Percentiles rank a stretch among this genome's conserved stretches.
phyloP scores from a whole-genome alignment of 2,329 filamentous ascomycete genomes.

The Aspergillus novofumigatus region DNA sequence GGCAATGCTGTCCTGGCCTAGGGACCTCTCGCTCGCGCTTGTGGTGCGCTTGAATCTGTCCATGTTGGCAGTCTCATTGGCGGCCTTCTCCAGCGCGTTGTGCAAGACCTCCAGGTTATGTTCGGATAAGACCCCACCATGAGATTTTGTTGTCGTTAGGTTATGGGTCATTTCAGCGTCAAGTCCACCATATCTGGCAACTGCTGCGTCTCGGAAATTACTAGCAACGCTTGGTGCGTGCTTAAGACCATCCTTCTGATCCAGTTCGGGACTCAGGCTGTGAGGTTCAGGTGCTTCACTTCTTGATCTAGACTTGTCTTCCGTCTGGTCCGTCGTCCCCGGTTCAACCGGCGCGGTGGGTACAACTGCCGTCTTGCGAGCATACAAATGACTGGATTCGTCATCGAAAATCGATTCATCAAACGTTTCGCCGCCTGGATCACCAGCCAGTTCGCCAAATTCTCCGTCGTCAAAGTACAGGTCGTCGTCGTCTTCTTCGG shows the following conservation, averaged over 20 bases:
- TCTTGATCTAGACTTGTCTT: slow-evolving; percentile 1
- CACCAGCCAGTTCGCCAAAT: slow-evolving; percentile 37
- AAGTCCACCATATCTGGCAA: slow-evolving; percentile 19
- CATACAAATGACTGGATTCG: slow-evolving; percentile 41
- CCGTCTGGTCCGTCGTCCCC: slow-evolving; percentile 5
- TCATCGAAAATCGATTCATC: slow-evolving; percentile 49
- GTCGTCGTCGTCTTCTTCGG: slow-evolving; percentile 36
- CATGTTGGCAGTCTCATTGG: slow-evolving; percentile 68
- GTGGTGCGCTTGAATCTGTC: slow-evolving; percentile 67
- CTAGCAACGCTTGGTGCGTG: slow-evolving; percentile 36
- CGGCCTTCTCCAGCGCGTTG: slow-evolving; percentile 76
- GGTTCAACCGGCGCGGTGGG: slow-evolving; percentile 9
- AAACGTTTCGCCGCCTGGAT: slow-evolving; percentile 33
- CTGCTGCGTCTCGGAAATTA: slow-evolving; percentile 21
- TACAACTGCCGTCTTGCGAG: slow-evolving; percentile 27
- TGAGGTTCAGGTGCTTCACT: slow-evolving; percentile 14
- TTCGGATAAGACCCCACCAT: slow-evolving; percentile 45
- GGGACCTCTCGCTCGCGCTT: slow-evolving; percentile 43
- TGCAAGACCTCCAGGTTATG: slow-evolving; percentile 70
- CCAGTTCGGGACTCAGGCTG: slow-evolving; percentile 1
- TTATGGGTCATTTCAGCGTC: slow-evolving; percentile 25
- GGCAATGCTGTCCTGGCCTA: slow-evolving; percentile 32
- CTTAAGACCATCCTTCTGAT: slow-evolving; percentile 20
- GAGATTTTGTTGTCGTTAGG: slow-evolving; percentile 32
- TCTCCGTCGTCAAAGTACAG: slow-evolving; percentile 47